Conservation (phyloP, 1,284 basidiomycete species). For the Puccinia horiana region DNA sequence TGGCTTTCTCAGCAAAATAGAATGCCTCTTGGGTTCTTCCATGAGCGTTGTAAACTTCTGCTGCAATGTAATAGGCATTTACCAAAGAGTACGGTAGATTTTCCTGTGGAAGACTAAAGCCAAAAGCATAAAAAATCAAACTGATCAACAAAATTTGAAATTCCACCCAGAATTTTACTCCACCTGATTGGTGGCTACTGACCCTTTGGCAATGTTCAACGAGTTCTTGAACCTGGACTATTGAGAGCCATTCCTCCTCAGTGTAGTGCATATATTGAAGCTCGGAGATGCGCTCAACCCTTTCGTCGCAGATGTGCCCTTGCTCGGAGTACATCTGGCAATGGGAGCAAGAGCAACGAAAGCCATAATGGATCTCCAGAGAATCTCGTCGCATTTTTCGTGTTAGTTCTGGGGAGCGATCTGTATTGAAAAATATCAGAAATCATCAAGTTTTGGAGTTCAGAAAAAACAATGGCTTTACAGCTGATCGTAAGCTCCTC, state of each 20-base stretch:
- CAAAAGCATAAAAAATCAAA: neutral
- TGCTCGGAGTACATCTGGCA: constrained; percentile 3
- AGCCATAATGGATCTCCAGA: neutral
- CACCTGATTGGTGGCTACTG: neutral
- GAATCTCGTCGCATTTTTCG: neutral
- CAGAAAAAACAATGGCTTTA: neutral
- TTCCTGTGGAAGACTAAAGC: neutral
- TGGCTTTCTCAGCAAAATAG: constrained; percentile 23
- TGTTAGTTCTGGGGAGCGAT: neutral
- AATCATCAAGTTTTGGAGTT: neutral
- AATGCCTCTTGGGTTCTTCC: constrained; percentile 14
- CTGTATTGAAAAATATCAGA: neutral
- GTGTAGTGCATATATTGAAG: constrained; percentile 18
- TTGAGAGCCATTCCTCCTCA: neutral
- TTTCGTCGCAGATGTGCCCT: neutral
- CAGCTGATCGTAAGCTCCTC: constrained; percentile 38
- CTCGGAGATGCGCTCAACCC: neutral
- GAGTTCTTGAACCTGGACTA: neutral
- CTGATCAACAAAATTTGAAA: neutral
- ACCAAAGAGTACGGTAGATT: neutral
- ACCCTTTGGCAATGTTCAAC: neutral
- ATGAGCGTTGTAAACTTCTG: constrained; percentile 23
- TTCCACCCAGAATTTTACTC: neutral
- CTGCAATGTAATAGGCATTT: constrained; percentile 4
- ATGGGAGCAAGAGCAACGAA: constrained; percentile 32